These are phyloP conservation scores for Rosa chinensis DNA, from an alignment of 306 rosid species.

Conservation along the genomic window DNA sequence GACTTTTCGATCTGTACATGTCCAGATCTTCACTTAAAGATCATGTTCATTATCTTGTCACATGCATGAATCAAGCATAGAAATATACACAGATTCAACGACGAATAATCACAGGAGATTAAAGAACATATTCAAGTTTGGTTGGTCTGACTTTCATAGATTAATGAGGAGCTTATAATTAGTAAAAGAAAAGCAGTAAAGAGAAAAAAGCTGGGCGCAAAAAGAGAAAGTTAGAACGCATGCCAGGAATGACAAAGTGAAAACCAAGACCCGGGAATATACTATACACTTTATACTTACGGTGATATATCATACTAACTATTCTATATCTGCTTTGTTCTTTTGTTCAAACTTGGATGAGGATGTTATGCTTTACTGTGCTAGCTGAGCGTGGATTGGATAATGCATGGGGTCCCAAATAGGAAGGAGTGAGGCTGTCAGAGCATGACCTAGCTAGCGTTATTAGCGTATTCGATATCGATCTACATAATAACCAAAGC, in stretches of 20 bases:
- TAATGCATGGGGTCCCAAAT: slow-evolving; percentile 44
- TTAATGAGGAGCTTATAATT: not conserved
- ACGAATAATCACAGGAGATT: not conserved
- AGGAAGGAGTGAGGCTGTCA: slow-evolving; percentile 99
- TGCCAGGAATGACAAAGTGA: slow-evolving; percentile 43
- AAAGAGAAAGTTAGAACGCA: slow-evolving; percentile 37
- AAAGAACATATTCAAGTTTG: not conserved
- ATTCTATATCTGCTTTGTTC: slow-evolving; percentile 23
- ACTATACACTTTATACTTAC: slow-evolving; percentile 24
- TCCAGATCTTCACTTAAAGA: not conserved
- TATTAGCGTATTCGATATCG: slow-evolving; percentile 36
- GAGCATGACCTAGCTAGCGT: slow-evolving; percentile 98
- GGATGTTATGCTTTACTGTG: not conserved
- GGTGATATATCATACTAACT: slow-evolving; percentile 21
- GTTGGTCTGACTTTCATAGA: not conserved
- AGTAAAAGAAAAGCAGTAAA: not conserved
- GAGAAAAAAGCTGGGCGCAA: slow-evolving; percentile 1
- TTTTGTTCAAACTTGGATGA: not conserved
- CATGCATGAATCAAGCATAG: slow-evolving; percentile 4
- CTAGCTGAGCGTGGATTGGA: not conserved
- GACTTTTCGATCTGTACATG: not conserved
- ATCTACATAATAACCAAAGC: slow-evolving; percentile 20
- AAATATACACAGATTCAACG: not conserved
- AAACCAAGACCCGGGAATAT: not conserved
- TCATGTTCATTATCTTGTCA: not conserved